Percentiles rank a stretch among this genome's conserved stretches.
Conservation (phyloP, 2,329 filamentous ascomycete species). For the Calonectria hawksworthii region DNA sequence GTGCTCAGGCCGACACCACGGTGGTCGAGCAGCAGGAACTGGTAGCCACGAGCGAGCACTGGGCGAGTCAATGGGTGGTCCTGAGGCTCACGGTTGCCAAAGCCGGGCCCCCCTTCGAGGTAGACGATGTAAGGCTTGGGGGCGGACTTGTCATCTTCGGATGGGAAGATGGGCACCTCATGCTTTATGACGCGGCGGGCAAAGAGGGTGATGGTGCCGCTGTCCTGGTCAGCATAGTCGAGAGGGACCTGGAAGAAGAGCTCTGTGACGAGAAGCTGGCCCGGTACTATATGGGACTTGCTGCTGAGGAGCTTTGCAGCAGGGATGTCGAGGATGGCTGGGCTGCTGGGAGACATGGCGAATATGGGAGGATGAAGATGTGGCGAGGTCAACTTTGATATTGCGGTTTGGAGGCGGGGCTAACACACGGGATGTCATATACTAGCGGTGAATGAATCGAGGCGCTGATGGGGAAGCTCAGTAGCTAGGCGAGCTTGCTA, state of each 20-base stretch:
- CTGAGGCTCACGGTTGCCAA: conserved; percentile 82
- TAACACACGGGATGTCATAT: conserved; percentile 9
- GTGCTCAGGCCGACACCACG: conserved; percentile 89
- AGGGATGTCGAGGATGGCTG: conserved; percentile 46
- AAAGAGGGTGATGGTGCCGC: conserved; percentile 80
- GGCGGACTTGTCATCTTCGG: conserved; percentile 48
- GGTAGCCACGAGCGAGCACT: conserved; percentile 85
- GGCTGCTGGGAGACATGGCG: conserved; percentile 22
- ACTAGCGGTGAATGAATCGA: conserved; percentile 1
- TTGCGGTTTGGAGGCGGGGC: conserved; percentile 33
- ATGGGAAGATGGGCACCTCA: conserved; percentile 70
- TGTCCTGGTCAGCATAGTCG: conserved; percentile 76
- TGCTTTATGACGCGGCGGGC: conserved; percentile 79
- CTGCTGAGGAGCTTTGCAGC: conserved; percentile 57
- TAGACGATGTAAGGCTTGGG: conserved; percentile 76
- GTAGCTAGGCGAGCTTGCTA: not conserved
- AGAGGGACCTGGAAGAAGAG: conserved; percentile 89
- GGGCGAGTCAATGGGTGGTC: conserved; percentile 78
- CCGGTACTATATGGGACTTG: conserved; percentile 62
- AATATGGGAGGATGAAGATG: conserved; percentile 16
- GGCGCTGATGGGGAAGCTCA: not conserved
- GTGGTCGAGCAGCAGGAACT: conserved; percentile 90
- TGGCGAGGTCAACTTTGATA: conserved; percentile 17
- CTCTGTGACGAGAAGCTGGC: conserved; percentile 82
- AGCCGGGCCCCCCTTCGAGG: conserved; percentile 89